Conservation (phyloP, 805 yeast genomes). For the Wickerhamiella siamensis region DNA sequence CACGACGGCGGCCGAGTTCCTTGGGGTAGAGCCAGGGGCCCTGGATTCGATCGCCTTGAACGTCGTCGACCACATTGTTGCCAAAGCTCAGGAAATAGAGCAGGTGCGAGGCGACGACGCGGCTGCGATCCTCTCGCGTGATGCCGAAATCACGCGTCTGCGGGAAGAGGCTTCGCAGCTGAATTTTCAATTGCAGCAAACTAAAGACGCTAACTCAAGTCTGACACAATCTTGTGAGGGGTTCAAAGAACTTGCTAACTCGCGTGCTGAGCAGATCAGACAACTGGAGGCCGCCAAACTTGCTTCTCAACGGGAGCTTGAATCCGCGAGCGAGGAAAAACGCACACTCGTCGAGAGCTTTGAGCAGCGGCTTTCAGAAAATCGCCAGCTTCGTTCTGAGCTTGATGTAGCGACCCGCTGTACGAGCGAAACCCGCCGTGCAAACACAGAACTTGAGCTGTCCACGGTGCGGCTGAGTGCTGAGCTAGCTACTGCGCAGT, state of each 20-base stretch:
- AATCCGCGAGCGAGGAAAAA: slow-evolving; percentile 2
- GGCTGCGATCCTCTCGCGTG: neutral
- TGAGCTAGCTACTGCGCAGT: slow-evolving; percentile 4
- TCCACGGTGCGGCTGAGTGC: slow-evolving; percentile 2
- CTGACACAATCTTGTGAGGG: neutral
- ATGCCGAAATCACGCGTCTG: neutral
- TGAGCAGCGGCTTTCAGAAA: neutral
- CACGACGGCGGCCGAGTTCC: neutral
- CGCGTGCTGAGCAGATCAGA: neutral
- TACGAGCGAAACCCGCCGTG: neutral
- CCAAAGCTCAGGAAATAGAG: neutral
- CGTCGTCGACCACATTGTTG: neutral
- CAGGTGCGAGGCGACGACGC: neutral
- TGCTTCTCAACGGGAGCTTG: slow-evolving; percentile 3
- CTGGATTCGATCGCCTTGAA: neutral
- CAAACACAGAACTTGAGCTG: neutral
- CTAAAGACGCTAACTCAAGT: neutral
- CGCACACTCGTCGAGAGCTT: slow-evolving; percentile 2
- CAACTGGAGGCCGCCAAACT: neutral
- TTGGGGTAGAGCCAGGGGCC: neutral
- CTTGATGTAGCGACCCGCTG: neutral
- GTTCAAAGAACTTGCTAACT: neutral
- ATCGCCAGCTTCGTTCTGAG: neutral
- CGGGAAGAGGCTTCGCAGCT: neutral
- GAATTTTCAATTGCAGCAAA: neutral